Conservation (phyloP, 352 stramenopile genomes). For the Globisporangium parvum region DNA sequence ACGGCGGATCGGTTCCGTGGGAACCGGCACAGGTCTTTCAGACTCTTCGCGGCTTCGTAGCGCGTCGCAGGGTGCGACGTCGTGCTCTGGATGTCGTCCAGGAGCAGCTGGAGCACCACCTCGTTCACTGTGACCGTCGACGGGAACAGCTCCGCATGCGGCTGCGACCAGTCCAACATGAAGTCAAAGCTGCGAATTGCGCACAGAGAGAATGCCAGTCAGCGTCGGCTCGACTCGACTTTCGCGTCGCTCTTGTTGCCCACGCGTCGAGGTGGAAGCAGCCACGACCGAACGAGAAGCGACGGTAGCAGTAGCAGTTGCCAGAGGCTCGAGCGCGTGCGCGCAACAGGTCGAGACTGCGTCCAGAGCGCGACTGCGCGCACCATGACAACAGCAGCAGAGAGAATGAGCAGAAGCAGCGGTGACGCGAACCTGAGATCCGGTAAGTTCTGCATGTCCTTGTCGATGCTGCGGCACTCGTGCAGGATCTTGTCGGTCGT, state of each 20-base stretch:
- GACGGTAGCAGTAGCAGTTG: conserved; percentile 17
- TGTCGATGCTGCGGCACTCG: conserved; percentile 55
- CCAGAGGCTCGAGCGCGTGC: background rate
- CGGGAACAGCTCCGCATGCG: conserved; percentile 38
- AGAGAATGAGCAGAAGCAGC: background rate
- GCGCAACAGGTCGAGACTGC: conserved; percentile 3
- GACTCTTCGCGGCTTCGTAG: conserved; percentile 59
- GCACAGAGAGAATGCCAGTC: conserved; percentile 8
- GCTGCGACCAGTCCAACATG: conserved; percentile 47
- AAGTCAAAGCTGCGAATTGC: conserved; percentile 50
- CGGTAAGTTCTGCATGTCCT: conserved; percentile 47
- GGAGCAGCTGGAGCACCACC: conserved; percentile 45
- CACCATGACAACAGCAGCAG: conserved; percentile 14
- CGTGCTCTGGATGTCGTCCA: conserved; percentile 50
- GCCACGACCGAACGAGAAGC: too few relatives aligned
- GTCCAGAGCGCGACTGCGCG: conserved; percentile 6
- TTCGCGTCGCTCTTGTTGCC: background rate
- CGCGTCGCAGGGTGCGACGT: conserved; percentile 43
- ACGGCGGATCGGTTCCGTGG: conserved; percentile 43
- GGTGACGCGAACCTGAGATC: conserved; percentile 48
- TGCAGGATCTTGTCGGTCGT: conserved; percentile 61
- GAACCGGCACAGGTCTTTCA: conserved; percentile 73
- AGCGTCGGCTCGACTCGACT: background rate
- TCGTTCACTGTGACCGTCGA: conserved; percentile 33
- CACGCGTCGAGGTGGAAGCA: background rate